These are phyloP conservation scores for Paxillus rubicundulus DNA, from an alignment of 768 basidiomycete species.

Conservation along the genomic window DNA sequence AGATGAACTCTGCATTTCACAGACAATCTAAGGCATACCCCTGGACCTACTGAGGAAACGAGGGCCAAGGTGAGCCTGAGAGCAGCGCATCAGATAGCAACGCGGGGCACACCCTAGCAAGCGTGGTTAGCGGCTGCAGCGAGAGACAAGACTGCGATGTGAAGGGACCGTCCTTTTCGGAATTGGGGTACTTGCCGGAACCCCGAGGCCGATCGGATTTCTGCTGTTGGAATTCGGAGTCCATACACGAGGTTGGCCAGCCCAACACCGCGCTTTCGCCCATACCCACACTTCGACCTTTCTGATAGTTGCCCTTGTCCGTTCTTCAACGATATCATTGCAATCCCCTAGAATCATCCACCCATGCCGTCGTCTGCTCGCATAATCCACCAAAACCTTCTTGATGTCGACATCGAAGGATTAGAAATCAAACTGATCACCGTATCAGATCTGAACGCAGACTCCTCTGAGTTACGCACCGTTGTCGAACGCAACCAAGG, in stretches of 20 bases:
- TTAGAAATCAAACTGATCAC: conserved; percentile 13
- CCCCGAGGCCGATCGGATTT: not conserved
- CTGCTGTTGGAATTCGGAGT: not conserved
- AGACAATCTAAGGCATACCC: no score
- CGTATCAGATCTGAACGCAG: conserved; percentile 24
- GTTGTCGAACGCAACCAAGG: conserved; percentile 33
- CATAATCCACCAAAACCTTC: conserved; percentile 26
- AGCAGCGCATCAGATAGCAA: no score
- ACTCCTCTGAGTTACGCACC: conserved; percentile 16
- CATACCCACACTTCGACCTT: conserved; percentile 4
- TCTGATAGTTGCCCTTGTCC: not conserved
- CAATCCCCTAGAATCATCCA: not conserved
- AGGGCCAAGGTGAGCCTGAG: no score
- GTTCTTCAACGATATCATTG: not conserved
- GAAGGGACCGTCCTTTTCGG: not conserved
- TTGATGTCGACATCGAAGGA: conserved; percentile 23
- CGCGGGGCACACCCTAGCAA: no score
- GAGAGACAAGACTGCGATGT: not conserved
- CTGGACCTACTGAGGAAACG: no score
- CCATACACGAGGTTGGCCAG: no score
- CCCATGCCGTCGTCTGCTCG: conserved; percentile 14
- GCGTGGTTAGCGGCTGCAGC: no score
- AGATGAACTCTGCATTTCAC: no score
- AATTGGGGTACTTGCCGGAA: not conserved
- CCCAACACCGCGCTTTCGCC: no score